These are phyloP conservation scores for Rutstroemia sydowiana DNA, from an alignment of 2,329 filamentous ascomycete genomes.

Conservation along the genomic window DNA sequence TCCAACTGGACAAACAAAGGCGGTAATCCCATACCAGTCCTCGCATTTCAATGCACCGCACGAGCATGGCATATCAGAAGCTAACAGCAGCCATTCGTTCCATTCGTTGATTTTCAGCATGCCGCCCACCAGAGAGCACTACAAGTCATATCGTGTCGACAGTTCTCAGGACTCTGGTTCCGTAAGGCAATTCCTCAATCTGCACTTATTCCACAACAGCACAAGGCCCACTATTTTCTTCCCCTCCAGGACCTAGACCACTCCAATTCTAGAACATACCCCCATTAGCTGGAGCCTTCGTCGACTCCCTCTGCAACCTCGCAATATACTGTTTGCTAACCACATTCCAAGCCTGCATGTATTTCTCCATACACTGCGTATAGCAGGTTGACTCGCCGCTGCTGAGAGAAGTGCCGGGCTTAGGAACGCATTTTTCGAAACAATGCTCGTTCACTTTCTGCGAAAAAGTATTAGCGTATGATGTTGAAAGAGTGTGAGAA, in stretches of 20 bases:
- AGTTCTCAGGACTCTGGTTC: too few relatives aligned
- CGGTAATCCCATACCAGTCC: neutral
- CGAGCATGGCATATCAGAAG: too few relatives aligned
- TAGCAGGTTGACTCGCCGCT: constrained; percentile 64
- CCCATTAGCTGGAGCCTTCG: neutral
- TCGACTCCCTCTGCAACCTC: constrained; percentile 27
- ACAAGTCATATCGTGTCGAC: too few relatives aligned
- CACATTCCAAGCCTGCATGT: constrained; percentile 72
- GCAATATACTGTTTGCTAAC: constrained; percentile 62
- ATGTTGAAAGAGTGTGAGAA: too few relatives aligned
- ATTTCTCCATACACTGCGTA: constrained; percentile 76
- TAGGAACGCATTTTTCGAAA: constrained; percentile 69
- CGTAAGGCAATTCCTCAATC: too few relatives aligned
- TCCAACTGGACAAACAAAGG: neutral
- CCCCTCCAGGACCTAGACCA: neutral
- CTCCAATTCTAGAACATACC: neutral
- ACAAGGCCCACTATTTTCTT: neutral
- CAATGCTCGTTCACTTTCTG: constrained; percentile 78
- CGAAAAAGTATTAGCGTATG: constrained; percentile 34
- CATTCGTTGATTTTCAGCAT: too few relatives aligned
- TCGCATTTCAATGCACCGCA: too few relatives aligned
- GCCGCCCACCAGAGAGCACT: too few relatives aligned
- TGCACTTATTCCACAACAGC: too few relatives aligned
- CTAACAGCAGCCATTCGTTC: too few relatives aligned
- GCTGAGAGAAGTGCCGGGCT: constrained; percentile 55